Conservation (phyloP, 2,329 filamentous ascomycete species). For the Claviceps capensis region DNA sequence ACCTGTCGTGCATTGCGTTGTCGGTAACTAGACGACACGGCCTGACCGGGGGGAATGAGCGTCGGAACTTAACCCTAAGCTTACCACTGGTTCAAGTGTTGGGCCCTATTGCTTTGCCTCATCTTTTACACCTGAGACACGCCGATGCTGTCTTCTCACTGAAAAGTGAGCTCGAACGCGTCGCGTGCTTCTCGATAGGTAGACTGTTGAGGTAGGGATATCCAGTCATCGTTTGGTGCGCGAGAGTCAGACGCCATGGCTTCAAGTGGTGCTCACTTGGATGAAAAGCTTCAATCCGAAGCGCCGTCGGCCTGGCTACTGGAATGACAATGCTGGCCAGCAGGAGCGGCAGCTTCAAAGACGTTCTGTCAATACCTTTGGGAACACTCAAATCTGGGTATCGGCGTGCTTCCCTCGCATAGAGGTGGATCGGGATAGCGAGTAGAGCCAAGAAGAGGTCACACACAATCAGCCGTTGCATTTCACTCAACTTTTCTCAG, state of each 20-base stretch:
- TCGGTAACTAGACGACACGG: conserved; percentile 27
- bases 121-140: conserved; percentile 44
- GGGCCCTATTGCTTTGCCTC: conserved; percentile 55
- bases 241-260: conserved; percentile 52
- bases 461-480: conserved; percentile 32
- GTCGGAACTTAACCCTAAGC: conserved; percentile 98
- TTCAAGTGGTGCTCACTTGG: conserved; percentile 39
- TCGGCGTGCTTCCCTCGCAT: neutral
- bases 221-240: conserved; percentile 44
- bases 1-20: conserved; percentile 23
- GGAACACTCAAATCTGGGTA: neutral
- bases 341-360: conserved; percentile 24
- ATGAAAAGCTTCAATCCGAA: conserved; percentile 57
- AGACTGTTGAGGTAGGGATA: conserved; percentile 34
- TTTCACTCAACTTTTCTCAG: conserved; percentile 20
- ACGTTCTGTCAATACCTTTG: conserved; percentile 14
- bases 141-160: conserved; percentile 27
- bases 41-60: conserved; percentile 43
- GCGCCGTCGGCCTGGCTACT: conserved; percentile 61
- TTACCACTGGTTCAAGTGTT: conserved; percentile 58
- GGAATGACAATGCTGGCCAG: conserved; percentile 45
- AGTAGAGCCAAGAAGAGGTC: conserved; percentile 31
- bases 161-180: conserved; percentile 33
- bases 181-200: conserved; percentile 20
- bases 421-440: conserved; percentile 8